These are phyloP conservation scores for Spiraea crenata DNA, from an alignment of 331 rosid species.

Conservation along the genomic window DNA sequence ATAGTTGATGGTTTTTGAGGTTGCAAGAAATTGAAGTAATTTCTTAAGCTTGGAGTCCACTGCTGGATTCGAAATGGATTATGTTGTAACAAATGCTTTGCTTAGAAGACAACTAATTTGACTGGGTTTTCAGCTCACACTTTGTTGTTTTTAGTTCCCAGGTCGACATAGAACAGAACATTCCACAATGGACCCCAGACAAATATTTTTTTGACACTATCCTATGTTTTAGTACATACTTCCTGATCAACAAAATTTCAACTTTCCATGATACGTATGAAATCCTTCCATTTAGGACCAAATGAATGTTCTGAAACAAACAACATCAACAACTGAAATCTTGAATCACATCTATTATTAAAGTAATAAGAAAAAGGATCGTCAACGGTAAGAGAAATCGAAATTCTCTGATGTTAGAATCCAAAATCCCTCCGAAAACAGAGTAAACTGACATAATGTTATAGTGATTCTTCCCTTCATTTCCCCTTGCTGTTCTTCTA, in stretches of 20 bases:
- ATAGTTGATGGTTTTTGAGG: conserved; percentile 21
- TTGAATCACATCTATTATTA: neutral
- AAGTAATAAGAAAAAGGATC: neutral
- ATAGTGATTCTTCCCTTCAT: neutral
- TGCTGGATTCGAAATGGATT: conserved; percentile 54
- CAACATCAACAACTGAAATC: neutral
- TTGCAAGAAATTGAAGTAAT: conserved; percentile 56
- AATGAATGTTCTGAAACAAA: neutral
- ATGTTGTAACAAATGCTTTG: conserved; percentile 46
- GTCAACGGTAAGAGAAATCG: neutral
- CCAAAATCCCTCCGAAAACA: neutral
- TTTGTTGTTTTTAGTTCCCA: neutral
- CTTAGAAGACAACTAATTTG: conserved; percentile 53
- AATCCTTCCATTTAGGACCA: too few species aligned
- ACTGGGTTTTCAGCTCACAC: too few species aligned
- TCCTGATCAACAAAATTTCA: too few species aligned
- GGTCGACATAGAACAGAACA: conserved; percentile 4
- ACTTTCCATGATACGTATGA: too few species aligned
- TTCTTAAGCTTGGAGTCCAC: conserved; percentile 72
- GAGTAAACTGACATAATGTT: too few species aligned
- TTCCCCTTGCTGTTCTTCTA: neutral
- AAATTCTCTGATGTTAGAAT: neutral
- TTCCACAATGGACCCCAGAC: conserved; percentile 5
- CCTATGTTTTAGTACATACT: too few species aligned
- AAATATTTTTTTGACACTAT: neutral